Evolutionary conservation across 2,329 filamentous ascomycete genomes (phyloP).

Genomic region (Metarhizium brunneum): DNA sequence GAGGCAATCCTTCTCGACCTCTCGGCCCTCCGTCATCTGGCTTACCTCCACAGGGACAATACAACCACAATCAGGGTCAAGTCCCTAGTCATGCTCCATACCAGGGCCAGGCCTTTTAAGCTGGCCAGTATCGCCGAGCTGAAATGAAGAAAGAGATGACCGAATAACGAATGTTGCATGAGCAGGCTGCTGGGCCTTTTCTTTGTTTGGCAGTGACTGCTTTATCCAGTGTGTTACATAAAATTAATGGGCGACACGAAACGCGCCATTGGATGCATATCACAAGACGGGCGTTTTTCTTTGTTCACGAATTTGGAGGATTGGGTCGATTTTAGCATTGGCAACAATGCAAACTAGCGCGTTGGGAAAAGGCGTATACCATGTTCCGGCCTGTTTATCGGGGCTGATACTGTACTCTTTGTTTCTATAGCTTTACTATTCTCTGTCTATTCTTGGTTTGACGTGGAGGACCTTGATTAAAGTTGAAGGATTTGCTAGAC

Average conservation of each 20-base stretch:
- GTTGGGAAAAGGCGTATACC: constrained; percentile 1
- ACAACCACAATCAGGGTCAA: constrained; percentile 12
- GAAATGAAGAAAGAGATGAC: neutral
- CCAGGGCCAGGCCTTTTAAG: constrained; percentile 28
- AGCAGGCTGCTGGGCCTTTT: neutral
- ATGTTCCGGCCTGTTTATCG: neutral
- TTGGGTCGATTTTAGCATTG: neutral
- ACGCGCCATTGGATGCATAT: constrained; percentile 5
- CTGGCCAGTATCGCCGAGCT: neutral
- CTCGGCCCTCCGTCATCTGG: constrained; percentile 19
- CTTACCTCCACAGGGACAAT: constrained; percentile 22
- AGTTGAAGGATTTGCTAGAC: neutral
- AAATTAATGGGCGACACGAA: neutral
- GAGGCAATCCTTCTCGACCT: constrained; percentile 23
- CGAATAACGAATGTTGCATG: neutral
- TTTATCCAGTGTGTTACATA: neutral
- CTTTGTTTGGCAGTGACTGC: neutral
- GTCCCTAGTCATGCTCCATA: constrained; percentile 18
- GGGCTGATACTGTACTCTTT: neutral
- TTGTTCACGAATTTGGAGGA: neutral
- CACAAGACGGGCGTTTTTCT: constrained; percentile 1
- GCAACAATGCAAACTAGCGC: neutral
- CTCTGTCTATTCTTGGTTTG: neutral
- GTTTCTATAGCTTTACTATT: neutral
- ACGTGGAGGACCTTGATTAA: neutral